Percentiles rank a stretch among this genome's conserved stretches.
Conservation (phyloP, 768 basidiomycete genomes). For the Gymnopilus dilepis region DNA sequence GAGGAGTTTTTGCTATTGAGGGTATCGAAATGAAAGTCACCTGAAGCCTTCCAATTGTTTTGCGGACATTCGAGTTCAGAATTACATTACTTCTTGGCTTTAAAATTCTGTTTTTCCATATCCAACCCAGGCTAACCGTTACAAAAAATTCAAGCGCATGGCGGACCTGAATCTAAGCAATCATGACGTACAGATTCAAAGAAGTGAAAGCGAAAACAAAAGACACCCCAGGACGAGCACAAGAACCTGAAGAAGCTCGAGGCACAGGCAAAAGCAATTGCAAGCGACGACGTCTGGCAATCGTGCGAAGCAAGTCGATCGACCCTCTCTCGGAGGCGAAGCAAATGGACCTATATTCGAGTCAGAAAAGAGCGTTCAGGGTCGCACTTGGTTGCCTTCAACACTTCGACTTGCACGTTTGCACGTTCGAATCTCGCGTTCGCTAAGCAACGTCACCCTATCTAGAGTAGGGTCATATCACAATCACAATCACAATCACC, state of each 20-base stretch:
- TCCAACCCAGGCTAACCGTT: neutral
- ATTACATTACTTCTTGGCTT: neutral
- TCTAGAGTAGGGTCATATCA: no score
- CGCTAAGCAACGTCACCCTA: no score
- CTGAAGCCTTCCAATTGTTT: no score
- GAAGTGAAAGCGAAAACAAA: conserved; percentile 1
- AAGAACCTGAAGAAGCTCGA: no score
- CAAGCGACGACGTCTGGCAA: neutral
- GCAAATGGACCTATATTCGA: neutral
- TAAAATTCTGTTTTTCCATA: neutral
- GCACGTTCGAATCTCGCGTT: no score
- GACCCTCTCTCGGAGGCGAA: neutral
- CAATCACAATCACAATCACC: no score
- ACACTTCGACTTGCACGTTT: neutral
- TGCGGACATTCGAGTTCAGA: neutral
- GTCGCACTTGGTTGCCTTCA: neutral
- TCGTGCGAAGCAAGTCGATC: neutral
- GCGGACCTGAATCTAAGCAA: no score
- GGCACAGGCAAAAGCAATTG: no score
- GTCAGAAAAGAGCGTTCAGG: neutral
- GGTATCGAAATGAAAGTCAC: no score
- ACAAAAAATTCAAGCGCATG: no score
- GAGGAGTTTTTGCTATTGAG: no score
- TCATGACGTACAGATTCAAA: neutral
- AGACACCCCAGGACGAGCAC: neutral